Percentiles rank a stretch among this genome's conserved stretches.
phyloP scores from a whole-genome alignment of 2,329 filamentous ascomycete species.

The Ceratocystis albifundus region DNA sequence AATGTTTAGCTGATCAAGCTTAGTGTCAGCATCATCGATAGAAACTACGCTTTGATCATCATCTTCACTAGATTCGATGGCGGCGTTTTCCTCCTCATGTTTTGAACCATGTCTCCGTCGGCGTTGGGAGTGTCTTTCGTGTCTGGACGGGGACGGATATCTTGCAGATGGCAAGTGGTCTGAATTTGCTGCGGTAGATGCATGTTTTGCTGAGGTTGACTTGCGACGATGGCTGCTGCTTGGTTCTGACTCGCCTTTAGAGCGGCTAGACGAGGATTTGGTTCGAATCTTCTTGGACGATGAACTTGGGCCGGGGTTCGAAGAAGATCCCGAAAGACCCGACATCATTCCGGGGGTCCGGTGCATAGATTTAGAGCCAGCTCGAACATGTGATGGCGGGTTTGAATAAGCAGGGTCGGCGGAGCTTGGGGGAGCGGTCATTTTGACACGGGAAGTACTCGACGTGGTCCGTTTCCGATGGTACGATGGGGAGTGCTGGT shows the following conservation, averaged over 20 bases:
- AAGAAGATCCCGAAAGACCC: neutral
- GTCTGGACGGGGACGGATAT: neutral
- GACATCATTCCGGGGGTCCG: neutral
- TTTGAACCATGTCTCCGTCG: constrained; percentile 7
- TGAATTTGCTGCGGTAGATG: neutral
- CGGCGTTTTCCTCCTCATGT: neutral
- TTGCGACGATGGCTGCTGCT: constrained; percentile 6
- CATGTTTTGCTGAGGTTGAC: constrained; percentile 13
- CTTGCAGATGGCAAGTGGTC: neutral
- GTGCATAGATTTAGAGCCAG: constrained; percentile 12
- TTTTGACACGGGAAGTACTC: constrained; percentile 12
- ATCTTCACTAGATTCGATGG: neutral
- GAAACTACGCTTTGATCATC: neutral
- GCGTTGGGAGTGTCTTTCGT: constrained; percentile 3
- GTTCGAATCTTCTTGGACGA: constrained; percentile 3
- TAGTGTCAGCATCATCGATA: neutral
- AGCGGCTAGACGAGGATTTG: constrained; percentile 14
- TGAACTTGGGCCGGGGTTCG: neutral
- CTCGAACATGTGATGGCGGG: neutral
- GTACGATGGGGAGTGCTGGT: neutral
- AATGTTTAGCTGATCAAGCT: neutral
- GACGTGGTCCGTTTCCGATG: constrained; percentile 15
- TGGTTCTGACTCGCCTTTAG: constrained; percentile 14
- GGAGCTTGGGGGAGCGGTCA: neutral
- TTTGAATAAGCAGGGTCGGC: neutral